These are phyloP conservation scores for Kuraishia borneana DNA, from an alignment of 805 yeast species.

Conservation along the genomic window DNA sequence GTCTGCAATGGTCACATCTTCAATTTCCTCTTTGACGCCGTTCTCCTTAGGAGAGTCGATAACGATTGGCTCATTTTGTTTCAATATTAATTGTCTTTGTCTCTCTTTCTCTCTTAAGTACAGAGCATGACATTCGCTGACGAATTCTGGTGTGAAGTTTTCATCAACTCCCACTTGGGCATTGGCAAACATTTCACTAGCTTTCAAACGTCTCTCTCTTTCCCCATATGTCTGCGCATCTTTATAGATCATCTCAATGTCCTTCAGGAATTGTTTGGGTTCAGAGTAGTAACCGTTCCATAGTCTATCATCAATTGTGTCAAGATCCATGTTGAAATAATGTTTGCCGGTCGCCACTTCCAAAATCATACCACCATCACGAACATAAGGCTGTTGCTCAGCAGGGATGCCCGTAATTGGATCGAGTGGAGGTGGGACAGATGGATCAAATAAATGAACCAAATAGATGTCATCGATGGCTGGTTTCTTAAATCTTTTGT, in stretches of 20 bases:
- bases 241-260: conserved; percentile 69
- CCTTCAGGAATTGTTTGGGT: conserved; percentile 81
- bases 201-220: conserved; percentile 68
- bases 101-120: conserved; percentile 52
- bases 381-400: conserved; percentile 29
- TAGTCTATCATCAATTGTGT: conserved; percentile 83
- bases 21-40: neutral
- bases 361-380: conserved; percentile 64
- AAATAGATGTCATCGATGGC: conserved; percentile 68
- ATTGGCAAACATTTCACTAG: conserved; percentile 93
- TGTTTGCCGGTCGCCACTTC: conserved; percentile 66
- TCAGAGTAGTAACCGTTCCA: conserved; percentile 97
- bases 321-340: conserved; percentile 84
- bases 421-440: conserved; percentile 17
- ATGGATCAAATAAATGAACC: conserved; percentile 58
- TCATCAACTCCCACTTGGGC: conserved; percentile 95
- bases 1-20: conserved; percentile 3
- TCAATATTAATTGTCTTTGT: conserved; percentile 23
- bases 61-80: neutral
- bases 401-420: conserved; percentile 3
- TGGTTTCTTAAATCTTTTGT: conserved; percentile 86
- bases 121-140: conserved; percentile 67
- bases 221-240: conserved; percentile 73
- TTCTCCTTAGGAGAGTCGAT: conserved; percentile 6
- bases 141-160: conserved; percentile 53